Base-by-base conservation (phyloP, 495 filamentous ascomycete species). In the Hypoxylon crocopeplum region DNA sequence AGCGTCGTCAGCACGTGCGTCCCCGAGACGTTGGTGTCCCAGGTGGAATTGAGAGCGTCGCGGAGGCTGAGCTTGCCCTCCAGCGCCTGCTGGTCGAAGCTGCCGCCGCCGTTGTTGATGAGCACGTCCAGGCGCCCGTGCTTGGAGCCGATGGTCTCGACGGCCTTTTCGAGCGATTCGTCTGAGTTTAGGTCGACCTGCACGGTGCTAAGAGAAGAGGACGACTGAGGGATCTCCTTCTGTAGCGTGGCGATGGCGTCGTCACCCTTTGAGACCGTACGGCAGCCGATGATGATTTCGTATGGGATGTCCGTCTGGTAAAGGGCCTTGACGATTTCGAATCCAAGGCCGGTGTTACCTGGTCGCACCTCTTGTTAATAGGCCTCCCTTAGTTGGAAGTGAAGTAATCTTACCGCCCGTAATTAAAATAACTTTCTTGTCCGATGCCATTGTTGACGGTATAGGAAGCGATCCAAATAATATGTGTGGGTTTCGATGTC, bases 101-200 rank as follows among this genome's bases (percentile, higher is more conserved):
- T 57, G 12, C 65, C 75, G 27, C 77, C 79, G 16, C 75, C 78
- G 55, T 83, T 86, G 69, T 86, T 83, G 59, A 84, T 58, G 5
- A 86, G 68, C 0, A 73, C 72, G 59, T 86, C 83, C 0, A 86
- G 56, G 20, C 66, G 72, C 19, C 79, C 80, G 48, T 75, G 70
- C 12, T 69, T 68, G 12, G 55, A 11, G 1, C 47, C 10, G 10
- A 85, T 64, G 0, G 68, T 46, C 2, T 70, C 48, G 25, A 72
- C 73, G 0, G 76, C 78, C 5, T 48, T 47, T 17, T 76, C 45
- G 44, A 86, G 82, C 11, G 80, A 84, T n/a, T 72, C 70, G 56
- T 85, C 82, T 1, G 75, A 73, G 37, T 71, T 73, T 11, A 86
- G 69, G 62, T 86, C 83, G 7, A 86, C 50, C 34, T 78, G 71